Evolutionary conservation across 768 basidiomycete genomes (phyloP), one percentile per base, ranked within the genome.

Genomic region (Serendipita sp.): DNA sequence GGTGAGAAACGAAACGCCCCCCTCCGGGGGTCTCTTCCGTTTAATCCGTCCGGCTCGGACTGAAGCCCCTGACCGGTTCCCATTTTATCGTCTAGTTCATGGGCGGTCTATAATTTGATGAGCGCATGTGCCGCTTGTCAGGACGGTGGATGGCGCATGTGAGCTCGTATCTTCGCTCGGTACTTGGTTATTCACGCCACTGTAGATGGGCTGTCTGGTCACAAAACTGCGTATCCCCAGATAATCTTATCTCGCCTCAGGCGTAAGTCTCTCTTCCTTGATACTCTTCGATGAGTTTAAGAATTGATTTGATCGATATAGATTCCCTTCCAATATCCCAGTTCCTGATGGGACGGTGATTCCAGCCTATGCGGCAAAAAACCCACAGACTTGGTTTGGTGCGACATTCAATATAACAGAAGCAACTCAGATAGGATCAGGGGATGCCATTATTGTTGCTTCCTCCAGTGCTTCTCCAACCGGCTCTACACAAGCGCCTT

Each of bases 401-500:
- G 34, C 51, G 50, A 31, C 51, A 63, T 45, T 44, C 38, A 45
- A 28, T 51, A 22, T 30, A 20, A 30, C 61, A 4, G 42, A 30
- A 30, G 41, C 41, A 45, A 30, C 13, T 24, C 31, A n/a, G 5
- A 26, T 17, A 38, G 53, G 51, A 58, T 34, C 28, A 20, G 42
- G 38, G n/a, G 17, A 58, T 50, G n/a, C 48, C 22, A 16, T 26
- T 24, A 41, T 30, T 50, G 7, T 4, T 11, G 58, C 62, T 16
- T n/a, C 62, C 11, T 56, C 62, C 4, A 30, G 43, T 24, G 16
- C 61, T 51, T 24, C 1, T 66, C 61, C 71, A 70, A 33, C 74
- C 60, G 67, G 79, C 60, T 79, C 72, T 67, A 80, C 75, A 11
- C 66, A 64, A 14, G 9, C 50, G 38, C 38, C 64, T 17, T 20